Conservation (phyloP, 106 monocot species). For the Dendrobium catenatum region DNA sequence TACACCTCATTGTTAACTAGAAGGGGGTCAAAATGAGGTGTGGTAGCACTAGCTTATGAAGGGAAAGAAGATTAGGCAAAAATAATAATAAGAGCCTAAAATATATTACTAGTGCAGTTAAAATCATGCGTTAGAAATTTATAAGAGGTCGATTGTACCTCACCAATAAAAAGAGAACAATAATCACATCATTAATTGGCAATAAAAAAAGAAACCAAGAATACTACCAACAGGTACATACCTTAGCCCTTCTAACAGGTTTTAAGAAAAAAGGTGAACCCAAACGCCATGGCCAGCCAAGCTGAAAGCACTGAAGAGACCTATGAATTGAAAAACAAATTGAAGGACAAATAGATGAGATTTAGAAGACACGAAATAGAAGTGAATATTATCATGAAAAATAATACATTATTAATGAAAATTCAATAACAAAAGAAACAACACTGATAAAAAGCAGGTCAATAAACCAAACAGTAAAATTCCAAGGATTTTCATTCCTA, state of each 20-base stretch:
- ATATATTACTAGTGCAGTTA: background rate
- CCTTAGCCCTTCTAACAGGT: constrained; percentile 46
- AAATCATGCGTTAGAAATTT: background rate
- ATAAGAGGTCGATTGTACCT: background rate
- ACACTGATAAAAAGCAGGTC: background rate
- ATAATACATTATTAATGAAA: background rate
- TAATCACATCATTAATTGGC: background rate
- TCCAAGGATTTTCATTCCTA: background rate
- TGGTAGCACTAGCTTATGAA: background rate
- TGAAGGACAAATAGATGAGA: constrained; percentile 1
- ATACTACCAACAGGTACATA: constrained; percentile 8
- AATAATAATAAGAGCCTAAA: background rate
- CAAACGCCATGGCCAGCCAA: constrained; percentile 82
- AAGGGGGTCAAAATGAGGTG: too few species aligned
- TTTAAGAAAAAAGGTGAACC: constrained; percentile 69
- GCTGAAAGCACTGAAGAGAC: constrained; percentile 74
- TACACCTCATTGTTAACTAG: too few species aligned
- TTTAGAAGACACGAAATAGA: background rate
- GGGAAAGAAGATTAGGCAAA: background rate
- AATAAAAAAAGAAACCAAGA: background rate
- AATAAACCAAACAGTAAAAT: background rate
- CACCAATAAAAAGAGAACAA: background rate
- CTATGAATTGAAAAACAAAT: constrained; percentile 21
- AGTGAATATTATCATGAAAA: background rate
- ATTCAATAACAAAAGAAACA: background rate